Percentiles rank a stretch among this genome's conserved stretches.
Conservation (phyloP, 1,139 yeast genomes). For the Nakaseomyces uthaithaninus region DNA sequence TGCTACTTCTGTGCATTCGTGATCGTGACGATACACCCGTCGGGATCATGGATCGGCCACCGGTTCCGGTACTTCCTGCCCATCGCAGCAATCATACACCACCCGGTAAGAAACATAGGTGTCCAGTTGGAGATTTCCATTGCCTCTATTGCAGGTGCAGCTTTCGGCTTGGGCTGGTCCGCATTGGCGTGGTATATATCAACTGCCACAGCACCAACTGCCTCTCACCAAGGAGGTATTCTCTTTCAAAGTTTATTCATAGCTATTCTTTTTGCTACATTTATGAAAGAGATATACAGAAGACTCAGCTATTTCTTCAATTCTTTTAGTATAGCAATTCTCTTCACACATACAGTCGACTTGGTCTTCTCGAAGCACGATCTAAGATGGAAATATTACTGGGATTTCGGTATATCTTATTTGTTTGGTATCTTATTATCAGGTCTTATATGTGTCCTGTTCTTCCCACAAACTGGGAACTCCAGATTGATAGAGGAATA, state of each 20-base stretch:
- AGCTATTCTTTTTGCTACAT: constrained; percentile 34
- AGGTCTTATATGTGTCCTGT: constrained; percentile 31
- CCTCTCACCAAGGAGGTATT: constrained; percentile 42
- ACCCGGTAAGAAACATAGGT: constrained; percentile 42
- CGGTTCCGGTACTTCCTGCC: constrained; percentile 35
- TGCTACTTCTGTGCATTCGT: constrained; percentile 37
- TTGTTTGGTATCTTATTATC: constrained; percentile 38
- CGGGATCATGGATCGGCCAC: constrained; percentile 39
- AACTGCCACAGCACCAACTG: constrained; percentile 35
- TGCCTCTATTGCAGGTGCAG: constrained; percentile 38
- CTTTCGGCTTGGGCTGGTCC: constrained; percentile 43
- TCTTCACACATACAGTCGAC: constrained; percentile 31
- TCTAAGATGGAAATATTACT: constrained; percentile 34
- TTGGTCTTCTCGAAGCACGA: constrained; percentile 19
- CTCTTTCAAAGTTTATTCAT: constrained; percentile 37
- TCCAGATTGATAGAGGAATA: constrained; percentile 24
- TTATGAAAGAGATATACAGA: constrained; percentile 38
- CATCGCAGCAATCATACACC: constrained; percentile 38
- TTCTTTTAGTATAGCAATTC: constrained; percentile 35
- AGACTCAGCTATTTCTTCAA: constrained; percentile 36
- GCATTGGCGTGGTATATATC: constrained; percentile 38
- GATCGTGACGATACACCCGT: constrained; percentile 35
- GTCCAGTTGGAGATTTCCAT: constrained; percentile 41
- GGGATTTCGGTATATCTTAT: constrained; percentile 41
- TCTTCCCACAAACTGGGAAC: constrained; percentile 39